Base-by-base conservation (phyloP, 352 stramenopile species). In the Blastocystis sp. region DNA sequence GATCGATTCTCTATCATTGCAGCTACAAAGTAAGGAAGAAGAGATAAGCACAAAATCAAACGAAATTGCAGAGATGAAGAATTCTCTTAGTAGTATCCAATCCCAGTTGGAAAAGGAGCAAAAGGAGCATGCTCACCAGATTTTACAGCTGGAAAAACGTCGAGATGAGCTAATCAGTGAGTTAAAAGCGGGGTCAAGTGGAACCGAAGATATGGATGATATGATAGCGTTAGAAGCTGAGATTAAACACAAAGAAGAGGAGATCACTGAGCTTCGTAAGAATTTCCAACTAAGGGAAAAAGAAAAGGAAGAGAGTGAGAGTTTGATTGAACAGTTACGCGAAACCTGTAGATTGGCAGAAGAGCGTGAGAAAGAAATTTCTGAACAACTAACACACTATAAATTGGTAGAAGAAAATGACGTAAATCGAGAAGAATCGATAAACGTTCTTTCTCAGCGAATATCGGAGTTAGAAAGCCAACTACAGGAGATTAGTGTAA, bases 161-260 rank as follows among this genome's bases (percentile, higher is more conserved):
- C 30, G 37, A 6, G 50, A 47, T 11, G 50, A 85, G 56, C 26
- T 39, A 9, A 30, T 37, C 18, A n/a, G 43, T 30, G 3, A 65
- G 11, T 3, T 37, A 53, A 79, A 56, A 34, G 68, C 24, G 0
- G 6, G 37, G 55, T 26, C 11, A 11, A 62, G 39, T 20, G 24
- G 69, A 41, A 9, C 13, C 11, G 69, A 66, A 37, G 73, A 85
- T 26, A 53, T 65, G 73, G 73, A 85, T 5, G 73, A 85, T 16
- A 43, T n/a, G 30, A 59, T 85, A 2, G 45, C 41, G 13, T 26
- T 85, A 26, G 73, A 85, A 34, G 18, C 41, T 34, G 73, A 85
- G 39, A n/a, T 66, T 9, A 85, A 85, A 54, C 73, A 85, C 9
- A 65, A 45, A 41, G 63, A 73, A 3, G 39, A 73, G 63, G 5